These are phyloP conservation scores for Solanum piurae DNA, from an alignment of 257 asterid genomes.

Conservation along the genomic window DNA sequence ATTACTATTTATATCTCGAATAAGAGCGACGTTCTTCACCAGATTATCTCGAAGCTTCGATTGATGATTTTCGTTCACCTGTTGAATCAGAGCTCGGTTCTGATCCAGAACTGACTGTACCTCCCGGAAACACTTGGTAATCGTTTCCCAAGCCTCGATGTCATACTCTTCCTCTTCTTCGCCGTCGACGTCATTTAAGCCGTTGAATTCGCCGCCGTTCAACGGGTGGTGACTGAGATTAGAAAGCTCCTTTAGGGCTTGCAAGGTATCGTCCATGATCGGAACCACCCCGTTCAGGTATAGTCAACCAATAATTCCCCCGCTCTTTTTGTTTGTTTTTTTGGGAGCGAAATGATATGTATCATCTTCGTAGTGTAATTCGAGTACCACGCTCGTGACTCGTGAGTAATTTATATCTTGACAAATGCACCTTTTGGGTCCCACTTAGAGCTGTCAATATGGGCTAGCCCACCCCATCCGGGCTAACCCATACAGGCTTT, in stretches of 20 bases:
- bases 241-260: conserved; percentile 5
- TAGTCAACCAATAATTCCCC: not conserved
- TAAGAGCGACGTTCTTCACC: conserved; percentile 46
- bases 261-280: conserved; percentile 27
- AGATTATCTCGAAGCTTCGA: conserved; percentile 43
- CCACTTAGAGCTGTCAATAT: too few species aligned
- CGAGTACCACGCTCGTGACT: not conserved
- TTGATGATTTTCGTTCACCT: conserved; percentile 56
- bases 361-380: not conserved
- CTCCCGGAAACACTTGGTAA: conserved; percentile 37
- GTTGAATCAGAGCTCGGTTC: conserved; percentile 53
- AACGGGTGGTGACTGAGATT: not conserved
- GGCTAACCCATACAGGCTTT: too few species aligned
- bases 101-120: conserved; percentile 52
- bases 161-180: conserved; percentile 22
- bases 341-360: not conserved
- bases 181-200: not conserved
- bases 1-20: conserved; percentile 52
- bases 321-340: not conserved
- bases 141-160: conserved; percentile 41
- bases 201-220: not conserved
- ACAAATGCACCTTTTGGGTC: not conserved
- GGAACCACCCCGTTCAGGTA: not conserved
- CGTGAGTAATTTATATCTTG: not conserved
- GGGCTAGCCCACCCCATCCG: too few species aligned